phyloP scores from a whole-genome alignment of 768 basidiomycete species.

The Amanita jacksonii region DNA sequence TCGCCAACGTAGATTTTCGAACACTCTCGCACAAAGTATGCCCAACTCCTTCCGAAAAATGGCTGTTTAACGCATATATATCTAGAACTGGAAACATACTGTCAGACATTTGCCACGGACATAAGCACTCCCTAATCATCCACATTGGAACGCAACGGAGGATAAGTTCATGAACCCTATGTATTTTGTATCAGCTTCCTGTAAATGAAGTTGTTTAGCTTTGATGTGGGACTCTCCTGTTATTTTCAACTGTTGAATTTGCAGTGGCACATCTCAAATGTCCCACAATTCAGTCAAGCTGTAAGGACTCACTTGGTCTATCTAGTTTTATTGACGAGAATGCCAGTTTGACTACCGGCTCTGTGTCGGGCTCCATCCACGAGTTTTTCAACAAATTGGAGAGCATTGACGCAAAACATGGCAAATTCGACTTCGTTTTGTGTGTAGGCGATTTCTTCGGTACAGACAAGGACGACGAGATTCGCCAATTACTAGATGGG shows the following conservation, averaged over 20 bases:
- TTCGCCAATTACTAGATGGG: constrained; percentile 62
- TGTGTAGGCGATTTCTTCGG: constrained; percentile 87
- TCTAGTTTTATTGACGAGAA: constrained; percentile 4
- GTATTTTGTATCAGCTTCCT: no score
- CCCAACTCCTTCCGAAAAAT: constrained; percentile 3
- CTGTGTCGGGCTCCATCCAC: constrained; percentile 63
- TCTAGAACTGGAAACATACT: constrained; percentile 43
- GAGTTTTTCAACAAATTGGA: constrained; percentile 77
- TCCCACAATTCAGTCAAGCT: constrained; percentile 2
- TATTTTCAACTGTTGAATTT: background rate
- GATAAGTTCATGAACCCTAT: no score
- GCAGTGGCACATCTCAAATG: background rate
- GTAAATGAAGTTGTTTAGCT: background rate
- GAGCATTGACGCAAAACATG: constrained; percentile 83
- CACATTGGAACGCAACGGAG: no score
- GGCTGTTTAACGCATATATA: background rate
- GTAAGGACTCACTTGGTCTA: constrained; percentile 6
- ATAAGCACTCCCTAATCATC: no score
- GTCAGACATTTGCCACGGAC: constrained; percentile 28
- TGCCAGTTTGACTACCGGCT: constrained; percentile 64
- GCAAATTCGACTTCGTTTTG: constrained; percentile 80
- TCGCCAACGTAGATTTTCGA: constrained; percentile 56
- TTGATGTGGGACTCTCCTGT: background rate
- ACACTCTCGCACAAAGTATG: constrained; percentile 58
- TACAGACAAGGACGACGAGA: constrained; percentile 25